Percentiles rank a stretch among this genome's conserved stretches.
Evolutionary conservation across 1,284 basidiomycete species (phyloP).

Genomic region (Inonotus hispidus): DNA sequence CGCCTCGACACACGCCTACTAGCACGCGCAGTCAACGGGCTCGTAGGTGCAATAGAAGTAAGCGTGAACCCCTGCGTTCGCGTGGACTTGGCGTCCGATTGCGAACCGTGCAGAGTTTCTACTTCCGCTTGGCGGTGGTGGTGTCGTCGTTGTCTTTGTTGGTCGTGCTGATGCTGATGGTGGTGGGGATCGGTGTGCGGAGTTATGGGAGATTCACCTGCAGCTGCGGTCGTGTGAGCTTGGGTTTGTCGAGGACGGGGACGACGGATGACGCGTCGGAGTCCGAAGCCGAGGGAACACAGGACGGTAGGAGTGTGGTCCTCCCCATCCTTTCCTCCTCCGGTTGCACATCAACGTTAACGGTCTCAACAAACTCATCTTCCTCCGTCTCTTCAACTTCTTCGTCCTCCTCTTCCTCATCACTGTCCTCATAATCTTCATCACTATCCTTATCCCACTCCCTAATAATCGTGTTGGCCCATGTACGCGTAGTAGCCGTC

Average conservation of each 20-base stretch:
- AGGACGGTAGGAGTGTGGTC: slow-evolving; percentile 8
- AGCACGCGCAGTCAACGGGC: neutral
- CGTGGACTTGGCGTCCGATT: neutral
- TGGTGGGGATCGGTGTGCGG: neutral
- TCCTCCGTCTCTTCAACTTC: slow-evolving; percentile 8
- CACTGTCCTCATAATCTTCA: slow-evolving; percentile 3
- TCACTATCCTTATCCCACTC: slow-evolving; percentile 10
- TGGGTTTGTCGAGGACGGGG: neutral
- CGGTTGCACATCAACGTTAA: neutral
- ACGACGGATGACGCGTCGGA: slow-evolving; percentile 6
- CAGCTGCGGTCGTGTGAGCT: neutral
- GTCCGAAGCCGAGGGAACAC: slow-evolving; percentile 14
- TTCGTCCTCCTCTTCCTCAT: slow-evolving; percentile 2
- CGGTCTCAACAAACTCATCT: slow-evolving; percentile 7
- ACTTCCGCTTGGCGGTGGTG: slow-evolving; percentile 4
- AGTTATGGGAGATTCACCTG: neutral
- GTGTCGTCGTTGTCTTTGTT: slow-evolving; percentile 1
- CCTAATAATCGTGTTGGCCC: slow-evolving; percentile 7
- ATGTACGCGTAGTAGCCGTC: slow-evolving; percentile 6
- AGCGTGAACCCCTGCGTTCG: neutral
- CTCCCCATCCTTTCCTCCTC: neutral
- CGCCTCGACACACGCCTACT: neutral
- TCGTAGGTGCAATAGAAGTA: neutral
- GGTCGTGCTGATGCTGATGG: neutral
- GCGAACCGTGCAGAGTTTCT: neutral